These are phyloP conservation scores for Biscogniauxia mediterranea DNA, from an alignment of 2,329 filamentous ascomycete genomes.

Conservation along the genomic window DNA sequence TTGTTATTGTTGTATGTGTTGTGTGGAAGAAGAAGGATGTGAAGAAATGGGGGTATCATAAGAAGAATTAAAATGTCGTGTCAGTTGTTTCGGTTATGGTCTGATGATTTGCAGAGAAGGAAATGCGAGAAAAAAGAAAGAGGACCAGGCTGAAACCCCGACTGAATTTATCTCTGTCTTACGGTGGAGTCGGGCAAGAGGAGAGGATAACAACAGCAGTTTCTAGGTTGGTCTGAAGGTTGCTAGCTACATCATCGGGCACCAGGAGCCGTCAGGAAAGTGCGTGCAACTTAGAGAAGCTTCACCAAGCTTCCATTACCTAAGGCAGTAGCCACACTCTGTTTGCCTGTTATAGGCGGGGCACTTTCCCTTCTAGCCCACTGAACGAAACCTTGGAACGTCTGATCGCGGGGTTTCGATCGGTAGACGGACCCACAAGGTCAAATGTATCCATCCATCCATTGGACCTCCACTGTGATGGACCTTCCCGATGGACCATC, in stretches of 20 bases:
- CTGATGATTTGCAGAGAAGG: not conserved
- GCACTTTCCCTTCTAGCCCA: not conserved
- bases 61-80: not conserved
- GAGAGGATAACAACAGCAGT: not conserved
- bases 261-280: conserved; percentile 13
- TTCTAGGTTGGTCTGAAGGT: conserved; percentile 13
- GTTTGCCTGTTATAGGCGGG: not conserved
- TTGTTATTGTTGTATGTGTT: not conserved
- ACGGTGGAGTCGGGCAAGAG: not conserved
- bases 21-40: not conserved
- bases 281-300: conserved; percentile 21
- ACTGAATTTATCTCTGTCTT: conserved; percentile 2
- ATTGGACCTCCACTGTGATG: no score
- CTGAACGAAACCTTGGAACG: not conserved
- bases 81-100: not conserved
- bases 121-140: not conserved
- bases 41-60: not conserved
- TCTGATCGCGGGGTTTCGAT: not conserved
- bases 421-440: not conserved
- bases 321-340: conserved; percentile 11
- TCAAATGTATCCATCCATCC: no score
- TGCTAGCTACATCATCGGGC: conserved; percentile 25
- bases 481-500: no score
- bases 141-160: not conserved
- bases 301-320: conserved; percentile 21